Evolutionary conservation across 2,329 filamentous ascomycete species (phyloP).

Genomic region (Hawksworthiomyces lignivorus): DNA sequence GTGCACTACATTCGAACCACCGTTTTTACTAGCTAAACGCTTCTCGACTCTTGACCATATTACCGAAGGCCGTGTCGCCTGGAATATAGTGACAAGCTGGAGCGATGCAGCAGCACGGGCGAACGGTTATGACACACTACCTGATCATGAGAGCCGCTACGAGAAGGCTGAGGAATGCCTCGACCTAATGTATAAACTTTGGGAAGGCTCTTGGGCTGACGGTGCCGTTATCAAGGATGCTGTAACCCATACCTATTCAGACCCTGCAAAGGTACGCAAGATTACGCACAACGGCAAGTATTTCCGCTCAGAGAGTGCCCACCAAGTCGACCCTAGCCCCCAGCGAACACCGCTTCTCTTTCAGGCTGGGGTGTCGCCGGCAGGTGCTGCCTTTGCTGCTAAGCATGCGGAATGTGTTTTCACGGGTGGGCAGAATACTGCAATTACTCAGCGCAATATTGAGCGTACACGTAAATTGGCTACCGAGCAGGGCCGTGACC

Average conservation of each 20-base stretch:
- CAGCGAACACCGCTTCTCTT: slow-evolving; percentile 21
- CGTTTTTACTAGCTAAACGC: slow-evolving; percentile 8
- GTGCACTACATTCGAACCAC: slow-evolving; percentile 7
- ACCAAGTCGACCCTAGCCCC: slow-evolving; percentile 7
- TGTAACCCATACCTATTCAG: neutral
- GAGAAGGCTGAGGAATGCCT: slow-evolving; percentile 10
- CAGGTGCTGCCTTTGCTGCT: slow-evolving; percentile 14
- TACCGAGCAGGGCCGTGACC: slow-evolving; percentile 13
- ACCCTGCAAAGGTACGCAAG: slow-evolving; percentile 8
- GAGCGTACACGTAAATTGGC: slow-evolving; percentile 9
- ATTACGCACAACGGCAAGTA: slow-evolving; percentile 9
- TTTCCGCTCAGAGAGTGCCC: neutral
- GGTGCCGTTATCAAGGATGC: slow-evolving; percentile 6
- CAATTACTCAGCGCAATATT: slow-evolving; percentile 8
- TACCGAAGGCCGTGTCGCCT: slow-evolving; percentile 10
- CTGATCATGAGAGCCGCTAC: slow-evolving; percentile 15
- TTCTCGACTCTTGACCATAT: slow-evolving; percentile 13
- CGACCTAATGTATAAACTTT: slow-evolving; percentile 3
- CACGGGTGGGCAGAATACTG: slow-evolving; percentile 12
- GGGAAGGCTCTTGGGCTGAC: slow-evolving; percentile 10
- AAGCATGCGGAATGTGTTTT: slow-evolving; percentile 17
- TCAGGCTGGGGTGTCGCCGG: slow-evolving; percentile 15
- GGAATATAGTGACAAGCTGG: slow-evolving; percentile 17
- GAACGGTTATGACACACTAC: slow-evolving; percentile 11
- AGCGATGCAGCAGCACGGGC: slow-evolving; percentile 11